Evolutionary conservation across 805 yeast genomes (phyloP).

Genomic region (Debaryomyces maramus): DNA sequence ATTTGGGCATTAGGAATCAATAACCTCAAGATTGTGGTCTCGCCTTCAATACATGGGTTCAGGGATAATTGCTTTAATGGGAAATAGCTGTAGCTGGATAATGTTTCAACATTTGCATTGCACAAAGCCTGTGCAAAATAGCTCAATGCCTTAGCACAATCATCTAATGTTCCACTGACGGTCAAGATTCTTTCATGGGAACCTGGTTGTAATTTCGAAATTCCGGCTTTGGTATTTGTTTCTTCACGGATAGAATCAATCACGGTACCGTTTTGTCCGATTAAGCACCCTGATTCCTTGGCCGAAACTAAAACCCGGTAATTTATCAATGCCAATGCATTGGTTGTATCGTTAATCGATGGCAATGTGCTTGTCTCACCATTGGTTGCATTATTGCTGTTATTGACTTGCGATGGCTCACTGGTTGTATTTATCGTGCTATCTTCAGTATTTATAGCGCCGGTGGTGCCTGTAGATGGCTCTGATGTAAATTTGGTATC

Average conservation of each 20-base stretch:
- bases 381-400: background rate
- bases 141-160: conserved; percentile 68
- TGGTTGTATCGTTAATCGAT: conserved; percentile 24
- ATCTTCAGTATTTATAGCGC: conserved; percentile 4
- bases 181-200: conserved; percentile 82
- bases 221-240: conserved; percentile 82
- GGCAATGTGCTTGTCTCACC: conserved; percentile 19
- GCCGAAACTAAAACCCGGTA: conserved; percentile 69
- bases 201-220: conserved; percentile 76
- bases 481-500: conserved; percentile 32
- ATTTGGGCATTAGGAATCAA: conserved; percentile 81
- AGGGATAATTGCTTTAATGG: conserved; percentile 61
- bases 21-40: conserved; percentile 59
- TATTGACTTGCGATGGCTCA: background rate
- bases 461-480: conserved; percentile 8
- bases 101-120: conserved; percentile 35
- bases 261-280: conserved; percentile 80
- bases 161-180: conserved; percentile 69
- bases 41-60: conserved; percentile 51
- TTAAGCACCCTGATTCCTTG: conserved; percentile 86
- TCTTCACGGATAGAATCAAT: conserved; percentile 74
- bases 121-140: conserved; percentile 67
- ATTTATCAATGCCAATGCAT: conserved; percentile 35
- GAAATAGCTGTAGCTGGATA: conserved; percentile 48
- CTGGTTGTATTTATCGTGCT: background rate